Base-by-base conservation (phyloP, 495 filamentous ascomycete species). In the Thermochaetoides thermophila region DNA sequence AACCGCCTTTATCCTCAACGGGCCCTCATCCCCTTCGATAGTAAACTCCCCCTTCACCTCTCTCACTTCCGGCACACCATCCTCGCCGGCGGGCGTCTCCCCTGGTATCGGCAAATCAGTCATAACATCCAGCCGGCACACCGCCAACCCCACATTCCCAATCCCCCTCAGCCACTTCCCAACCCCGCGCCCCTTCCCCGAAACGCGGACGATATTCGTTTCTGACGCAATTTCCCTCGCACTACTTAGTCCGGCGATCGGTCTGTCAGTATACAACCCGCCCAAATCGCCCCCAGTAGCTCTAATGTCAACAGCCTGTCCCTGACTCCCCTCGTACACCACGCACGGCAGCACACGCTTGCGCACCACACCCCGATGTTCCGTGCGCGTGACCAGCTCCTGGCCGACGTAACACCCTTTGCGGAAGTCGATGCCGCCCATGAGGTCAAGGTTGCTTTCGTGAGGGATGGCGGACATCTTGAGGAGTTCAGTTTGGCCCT, bases 381-480 rank as follows among this genome's bases (percentile, higher is more conserved):
- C 75, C 0, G 91, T 96, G 16, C 89, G 74, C 28, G 94, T 92
- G 6, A 91, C 96, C 32, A 96, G 64, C 52, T 97, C 89, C 59
- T 97, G 89, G 0, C 89, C 89, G 0, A 96, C 75, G 54, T 97
- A 97, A 56, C 89, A 97, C 1, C 89, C 89, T 59, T 97, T 97
- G 29, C 73, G 69, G 56, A 91, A 97, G 60, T 95, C 84, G 26
- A 96, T 71, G 3, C 68, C 91, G 12, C 68, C 64, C 66, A 76
- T 75, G 42, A 81, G 63, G 54, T 97, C 89, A 42, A 94, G 62
- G 52, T 93, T 89, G 38, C 61, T 74, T 52, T 95, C 84, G 42
- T 78, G 73, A 14, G 85, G 84, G 28, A 96, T 59, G 17, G 83
- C 74, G 3, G 63, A 53, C 27, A 74, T 78, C 29, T 60, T 52